Evolutionary conservation across 768 basidiomycete species (phyloP).

Genomic region (Tephrocybe rancida): DNA sequence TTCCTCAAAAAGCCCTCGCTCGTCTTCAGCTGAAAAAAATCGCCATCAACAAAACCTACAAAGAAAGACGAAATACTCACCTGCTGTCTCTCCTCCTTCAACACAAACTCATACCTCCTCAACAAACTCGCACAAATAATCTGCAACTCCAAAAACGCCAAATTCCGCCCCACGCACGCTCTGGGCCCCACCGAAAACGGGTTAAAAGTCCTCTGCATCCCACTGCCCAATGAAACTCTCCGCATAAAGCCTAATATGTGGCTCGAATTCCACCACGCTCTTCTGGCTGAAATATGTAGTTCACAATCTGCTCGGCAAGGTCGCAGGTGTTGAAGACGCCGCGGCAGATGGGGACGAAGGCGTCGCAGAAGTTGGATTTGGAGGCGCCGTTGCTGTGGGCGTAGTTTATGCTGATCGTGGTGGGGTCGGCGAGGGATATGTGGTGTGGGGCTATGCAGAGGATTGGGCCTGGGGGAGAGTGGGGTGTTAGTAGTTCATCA

Average conservation of each 20-base stretch:
- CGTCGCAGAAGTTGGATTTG: constrained; percentile 79
- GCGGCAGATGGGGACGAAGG: constrained; percentile 73
- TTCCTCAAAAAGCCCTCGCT: constrained; percentile 91
- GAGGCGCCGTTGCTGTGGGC: constrained; percentile 84
- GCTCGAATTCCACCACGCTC: constrained; percentile 85
- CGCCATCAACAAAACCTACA: constrained; percentile 10
- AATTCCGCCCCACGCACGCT: constrained; percentile 83
- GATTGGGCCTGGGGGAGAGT: constrained; percentile 48
- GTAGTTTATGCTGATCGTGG: constrained; percentile 74
- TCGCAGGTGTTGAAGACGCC: constrained; percentile 82
- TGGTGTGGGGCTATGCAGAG: constrained; percentile 79
- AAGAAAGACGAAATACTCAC: constrained; percentile 14
- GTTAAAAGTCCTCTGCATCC: constrained; percentile 83
- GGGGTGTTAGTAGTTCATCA: too few relatives aligned
- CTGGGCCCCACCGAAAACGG: constrained; percentile 86
- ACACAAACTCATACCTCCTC: constrained; percentile 73
- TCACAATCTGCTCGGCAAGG: constrained; percentile 81
- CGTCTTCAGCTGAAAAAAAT: constrained; percentile 57
- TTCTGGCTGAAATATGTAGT: constrained; percentile 86
- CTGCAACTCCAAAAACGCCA: constrained; percentile 78
- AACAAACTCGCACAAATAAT: constrained; percentile 83
- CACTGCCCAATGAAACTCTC: constrained; percentile 66
- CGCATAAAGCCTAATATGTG: constrained; percentile 68
- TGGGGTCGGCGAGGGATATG: constrained; percentile 76
- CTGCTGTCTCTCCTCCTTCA: constrained; percentile 63